Evolutionary conservation across 164 flowering plant genomes (phyloP).

Genomic region (Sedum album): DNA sequence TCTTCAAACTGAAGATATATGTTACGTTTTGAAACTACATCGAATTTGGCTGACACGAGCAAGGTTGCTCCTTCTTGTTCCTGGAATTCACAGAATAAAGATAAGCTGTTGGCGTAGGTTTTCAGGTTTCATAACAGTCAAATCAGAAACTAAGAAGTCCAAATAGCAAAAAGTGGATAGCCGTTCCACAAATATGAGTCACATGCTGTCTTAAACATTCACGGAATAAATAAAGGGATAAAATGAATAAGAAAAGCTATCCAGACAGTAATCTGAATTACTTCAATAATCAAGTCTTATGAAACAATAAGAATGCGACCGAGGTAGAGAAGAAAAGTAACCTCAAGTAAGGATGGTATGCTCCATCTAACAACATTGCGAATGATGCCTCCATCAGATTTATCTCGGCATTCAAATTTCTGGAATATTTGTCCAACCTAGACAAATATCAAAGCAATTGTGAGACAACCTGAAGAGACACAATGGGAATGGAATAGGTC

Average conservation of each 20-base stretch:
- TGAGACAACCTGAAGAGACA: not conserved
- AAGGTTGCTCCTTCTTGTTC: conserved; percentile 91
- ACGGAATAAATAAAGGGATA: too few relatives aligned
- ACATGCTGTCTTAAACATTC: not conserved
- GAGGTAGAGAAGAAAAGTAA: conserved; percentile 14
- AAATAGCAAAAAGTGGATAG: not conserved
- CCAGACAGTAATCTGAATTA: not conserved
- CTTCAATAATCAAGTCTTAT: too few relatives aligned
- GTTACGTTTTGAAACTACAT: conserved; percentile 66
- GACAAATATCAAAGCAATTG: conserved; percentile 6
- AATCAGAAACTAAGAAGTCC: not conserved
- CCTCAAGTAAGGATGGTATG: conserved; percentile 70
- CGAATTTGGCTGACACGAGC: conserved; percentile 82
- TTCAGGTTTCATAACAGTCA: not conserved
- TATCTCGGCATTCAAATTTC: conserved; percentile 68
- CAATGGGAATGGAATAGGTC: not conserved
- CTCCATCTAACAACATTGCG: conserved; percentile 88
- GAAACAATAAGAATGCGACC: not conserved
- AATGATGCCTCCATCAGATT: conserved; percentile 47
- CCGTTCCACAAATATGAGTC: not conserved
- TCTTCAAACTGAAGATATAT: conserved; percentile 84
- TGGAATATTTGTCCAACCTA: conserved; percentile 93
- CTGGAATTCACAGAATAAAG: conserved; percentile 25
- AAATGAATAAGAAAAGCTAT: not conserved
- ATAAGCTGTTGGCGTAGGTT: not conserved